Evolutionary conservation across 441 rosid genomes (phyloP), one percentile per base, ranked within the genome.

Genomic region (Lepidium campestre): DNA sequence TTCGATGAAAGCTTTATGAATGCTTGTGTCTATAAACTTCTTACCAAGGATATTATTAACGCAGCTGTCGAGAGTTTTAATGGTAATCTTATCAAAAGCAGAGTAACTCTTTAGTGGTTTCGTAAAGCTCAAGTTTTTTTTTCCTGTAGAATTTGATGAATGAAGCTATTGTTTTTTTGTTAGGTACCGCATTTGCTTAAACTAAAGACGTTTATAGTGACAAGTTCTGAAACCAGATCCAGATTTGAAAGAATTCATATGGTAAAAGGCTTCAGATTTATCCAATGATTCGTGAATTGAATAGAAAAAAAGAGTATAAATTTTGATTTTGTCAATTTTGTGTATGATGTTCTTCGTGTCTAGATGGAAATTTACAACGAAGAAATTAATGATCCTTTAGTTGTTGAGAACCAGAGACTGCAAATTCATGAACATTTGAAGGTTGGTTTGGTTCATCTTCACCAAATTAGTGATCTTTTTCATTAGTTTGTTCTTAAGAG

Each of bases 131-230:
- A 23, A 13, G 49, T 23, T 12, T 17, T 36, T 15, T 1, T 23
- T 63, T 31, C 11, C 20, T 13, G 6, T 7, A 37, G 49, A 39
- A 17, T 31, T 42, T 73, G 47, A 67, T 52, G 17, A 47, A 40
- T 27, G 25, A 62, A 32, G 40, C 5, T 22, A 14, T 9, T 61
- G 9, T 58, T 62, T 37, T 77, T 36, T 65, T 39, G 1, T 18
- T 54, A 90, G 98, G 96, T 49, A 88, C 97, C 60, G 96, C 85
- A 39, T 93, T 93, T 87, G 98, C 96, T 11, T 90, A 93, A n/a
- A n/a, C n/a, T n/a, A n/a, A 93, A 93, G 75, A 90, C 98, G 13
- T 93, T 85, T 69, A 93, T 97, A 1, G 90, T 93, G 96, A 93
- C 92, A 19, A 97, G 98, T 57, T 85, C 97, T 4, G 78, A 83